Evolutionary conservation across 2,329 filamentous ascomycete species (phyloP), one percentile per base, ranked within the genome.

Genomic region (Ceratocystis smalleyi): DNA sequence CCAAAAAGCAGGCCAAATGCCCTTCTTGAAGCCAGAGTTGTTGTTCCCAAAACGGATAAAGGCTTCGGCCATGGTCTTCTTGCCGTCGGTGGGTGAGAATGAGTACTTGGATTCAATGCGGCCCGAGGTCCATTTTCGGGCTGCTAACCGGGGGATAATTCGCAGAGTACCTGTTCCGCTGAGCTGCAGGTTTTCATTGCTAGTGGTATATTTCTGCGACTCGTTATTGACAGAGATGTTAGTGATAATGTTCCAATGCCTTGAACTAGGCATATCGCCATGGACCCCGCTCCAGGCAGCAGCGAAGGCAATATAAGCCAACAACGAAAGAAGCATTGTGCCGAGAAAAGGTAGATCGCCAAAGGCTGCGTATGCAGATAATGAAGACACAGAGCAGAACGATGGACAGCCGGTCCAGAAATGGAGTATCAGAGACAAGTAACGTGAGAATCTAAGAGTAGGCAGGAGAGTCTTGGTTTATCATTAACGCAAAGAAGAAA

Each of bases 1-100:
- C 81, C 80, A 83, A 69, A 83, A 83, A 0, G 81, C 81, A 0
- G 81, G 80, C 81, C 81, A 83, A 61, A 83, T 74, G 3, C 81
- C 81, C 68, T 81, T 75, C 71, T 81, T 79, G 54, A 71, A 70
- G 1, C 74, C 73, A 51, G 70, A 69, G 1, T 70, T 51, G 70
- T 77, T 77, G 66, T 69, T 69, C 12, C 78, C 81, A 59, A 82
- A 73, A 43, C 79, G 76, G 57, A 83, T 72, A 27, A 71, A 70
- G 3, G 77, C 75, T 66, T 81, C 77, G 32, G 79, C 72, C 49
- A 75, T 71, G 24, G 78, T 81, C 35, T 77, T 69, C 66, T 75
- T 76, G 67, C 79, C 78, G 1, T 73, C 66, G 0, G 68, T 65
- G 0, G 81, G 80, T 0, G 77, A 80, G 68, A 79, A 77, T 32